phyloP scores from a whole-genome alignment of 2,329 filamentous ascomycete species.

The Gyromitra esculenta region DNA sequence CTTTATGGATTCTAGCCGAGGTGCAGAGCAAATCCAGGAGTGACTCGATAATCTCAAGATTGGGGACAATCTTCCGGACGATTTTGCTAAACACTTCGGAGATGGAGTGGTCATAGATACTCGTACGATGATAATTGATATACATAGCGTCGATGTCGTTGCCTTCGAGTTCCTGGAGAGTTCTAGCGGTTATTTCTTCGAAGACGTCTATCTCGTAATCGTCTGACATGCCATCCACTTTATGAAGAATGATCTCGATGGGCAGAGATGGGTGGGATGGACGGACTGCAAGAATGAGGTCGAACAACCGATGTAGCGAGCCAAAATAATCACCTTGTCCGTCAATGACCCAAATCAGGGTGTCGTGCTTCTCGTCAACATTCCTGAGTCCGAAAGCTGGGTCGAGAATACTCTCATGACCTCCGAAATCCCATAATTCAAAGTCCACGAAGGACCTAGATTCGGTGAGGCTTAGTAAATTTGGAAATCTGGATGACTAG shows the following conservation, averaged over 20 bases:
- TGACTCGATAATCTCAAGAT: conserved; percentile 87
- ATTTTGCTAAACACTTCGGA: conserved; percentile 98
- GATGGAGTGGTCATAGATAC: conserved; percentile 97
- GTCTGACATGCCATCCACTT: conserved; percentile 92
- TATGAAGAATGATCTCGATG: conserved; percentile 98
- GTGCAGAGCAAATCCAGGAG: conserved; percentile 92
- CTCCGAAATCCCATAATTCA: conserved; percentile 96
- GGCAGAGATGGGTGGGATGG: conserved; percentile 90
- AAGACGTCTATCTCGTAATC: conserved; percentile 96
- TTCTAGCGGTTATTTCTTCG: conserved; percentile 92
- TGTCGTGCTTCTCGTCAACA: conserved; percentile 78
- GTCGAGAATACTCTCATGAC: conserved; percentile 90
- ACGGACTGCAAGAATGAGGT: conserved; percentile 86
- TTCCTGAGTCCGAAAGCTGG: conserved; percentile 78
- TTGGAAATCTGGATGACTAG: not conserved
- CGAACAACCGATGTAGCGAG: conserved; percentile 85
- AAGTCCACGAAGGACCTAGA: conserved; percentile 67
- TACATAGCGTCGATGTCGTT: conserved; percentile 90
- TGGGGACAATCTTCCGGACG: conserved; percentile 93
- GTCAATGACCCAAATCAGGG: conserved; percentile 97
- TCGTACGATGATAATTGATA: conserved; percentile 93
- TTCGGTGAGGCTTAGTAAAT: not conserved
- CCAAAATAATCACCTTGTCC: conserved; percentile 97
- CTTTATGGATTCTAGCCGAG: conserved; percentile 94
- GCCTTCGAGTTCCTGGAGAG: conserved; percentile 93